Evolutionary conservation across 2,329 filamentous ascomycete genomes (phyloP), one percentile per base, ranked within the genome.

Genomic region (Ophiostoma novo-ulmi): DNA sequence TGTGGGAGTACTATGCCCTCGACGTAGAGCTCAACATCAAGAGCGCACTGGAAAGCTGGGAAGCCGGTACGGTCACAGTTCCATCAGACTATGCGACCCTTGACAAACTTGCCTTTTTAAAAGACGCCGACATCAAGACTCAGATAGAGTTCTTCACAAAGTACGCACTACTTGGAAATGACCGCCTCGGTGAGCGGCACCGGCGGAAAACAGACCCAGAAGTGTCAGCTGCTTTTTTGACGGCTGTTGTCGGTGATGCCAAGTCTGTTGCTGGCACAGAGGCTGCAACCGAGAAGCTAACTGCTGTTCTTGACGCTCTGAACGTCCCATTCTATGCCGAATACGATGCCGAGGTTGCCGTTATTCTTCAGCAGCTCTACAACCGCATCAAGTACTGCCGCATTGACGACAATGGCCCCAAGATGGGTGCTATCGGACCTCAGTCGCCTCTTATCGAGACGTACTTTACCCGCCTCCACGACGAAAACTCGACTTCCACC

Each of bases 311-410:
- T 17, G 90, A 98, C 75, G 90, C 93, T 68, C 82, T 95, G 75
- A 99, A 99, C 76, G 83, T 97, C 44, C 87, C 90, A 1, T 91
- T 94, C 77, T 99, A 99, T 82, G 87, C 90, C 74, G 95, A 99
- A 79, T 99, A 97, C 78, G 93, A 99, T 77, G 82, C 82, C 26
- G 95, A 99, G 78, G 84, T 91, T 13, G 87, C 87, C 36, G 91
- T 91, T 74, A 95, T 97, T 74, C 85, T 97, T 70, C 89, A 97
- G 73, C 94, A 99, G 80, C 82, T 98, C 36, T 97, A 91, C 83
- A 97, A 97, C 78, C 90, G 96, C 73, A 92, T 94, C 82, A 97
- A 97, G 80, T 99, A 99, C 81, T 87, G 94, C 73, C 91, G 95
- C 55, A 81, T 99, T n/a, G 95, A 98, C 74, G 91, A 93, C 0